These are phyloP conservation scores for Andrographis paniculata DNA, from an alignment of 305 asterid genomes.

Conservation along the genomic window DNA sequence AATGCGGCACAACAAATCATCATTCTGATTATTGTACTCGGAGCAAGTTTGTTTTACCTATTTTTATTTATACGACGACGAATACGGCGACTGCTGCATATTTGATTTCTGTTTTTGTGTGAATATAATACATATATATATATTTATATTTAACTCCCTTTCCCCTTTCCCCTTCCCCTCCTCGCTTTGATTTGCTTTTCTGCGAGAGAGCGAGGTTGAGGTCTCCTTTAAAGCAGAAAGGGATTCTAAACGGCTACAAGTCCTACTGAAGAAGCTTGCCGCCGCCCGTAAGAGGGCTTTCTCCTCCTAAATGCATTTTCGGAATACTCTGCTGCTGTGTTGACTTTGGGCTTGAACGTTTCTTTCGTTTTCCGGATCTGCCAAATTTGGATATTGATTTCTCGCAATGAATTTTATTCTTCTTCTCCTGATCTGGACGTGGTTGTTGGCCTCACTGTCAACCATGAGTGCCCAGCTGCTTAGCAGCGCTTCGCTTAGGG, in stretches of 20 bases:
- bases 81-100: too few relatives aligned
- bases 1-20: too few relatives aligned
- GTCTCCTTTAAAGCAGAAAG: constrained; percentile 5
- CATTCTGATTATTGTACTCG: too few relatives aligned
- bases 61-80: too few relatives aligned
- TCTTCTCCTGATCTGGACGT: constrained; percentile 20
- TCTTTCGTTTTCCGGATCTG: constrained; percentile 2
- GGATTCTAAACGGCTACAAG: constrained; percentile 21
- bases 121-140: too few relatives aligned
- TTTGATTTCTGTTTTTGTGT: too few relatives aligned
- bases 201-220: background rate
- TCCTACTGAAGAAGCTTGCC: constrained; percentile 7
- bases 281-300: too few relatives aligned
- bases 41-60: too few relatives aligned
- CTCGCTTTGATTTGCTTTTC: background rate
- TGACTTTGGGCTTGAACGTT: constrained; percentile 12
- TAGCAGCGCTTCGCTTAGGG: constrained; percentile 14
- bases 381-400: constrained; percentile 14
- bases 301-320: too few relatives aligned
- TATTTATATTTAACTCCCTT: too few relatives aligned
- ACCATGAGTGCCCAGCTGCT: constrained; percentile 25
- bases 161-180: background rate
- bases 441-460: constrained; percentile 21
- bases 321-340: constrained; percentile 9
- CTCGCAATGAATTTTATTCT: constrained; percentile 28